A percentile compares a stretch with the other conserved stretches of the same genome.
Conservation (phyloP, 495 filamentous ascomycete species). For the Penicillium fimorum region DNA sequence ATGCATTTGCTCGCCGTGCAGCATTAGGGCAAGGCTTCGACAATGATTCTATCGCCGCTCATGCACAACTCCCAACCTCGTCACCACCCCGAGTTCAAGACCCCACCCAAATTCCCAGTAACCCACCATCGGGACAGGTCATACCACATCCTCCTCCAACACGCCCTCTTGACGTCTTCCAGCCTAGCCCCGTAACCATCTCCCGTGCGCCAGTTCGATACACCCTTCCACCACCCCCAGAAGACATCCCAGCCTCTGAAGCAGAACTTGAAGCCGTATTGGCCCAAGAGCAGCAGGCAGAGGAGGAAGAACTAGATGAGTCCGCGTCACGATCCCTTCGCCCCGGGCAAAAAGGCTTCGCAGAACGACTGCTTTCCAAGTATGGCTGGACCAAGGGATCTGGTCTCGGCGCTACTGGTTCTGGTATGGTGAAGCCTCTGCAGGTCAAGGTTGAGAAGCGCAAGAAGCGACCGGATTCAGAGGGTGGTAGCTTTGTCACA, state of each 20-base stretch:
- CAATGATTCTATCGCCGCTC: background rate
- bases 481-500: constrained; percentile 74
- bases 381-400: constrained; percentile 89
- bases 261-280: constrained; percentile 54
- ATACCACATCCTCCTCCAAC: constrained; percentile 36
- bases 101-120: constrained; percentile 40
- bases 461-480: constrained; percentile 72
- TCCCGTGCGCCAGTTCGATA: constrained; percentile 88
- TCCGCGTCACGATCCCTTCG: constrained; percentile 61
- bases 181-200: constrained; percentile 58
- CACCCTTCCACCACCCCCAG: constrained; percentile 58
- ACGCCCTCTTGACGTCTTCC: constrained; percentile 37
- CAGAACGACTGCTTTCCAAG: constrained; percentile 81
- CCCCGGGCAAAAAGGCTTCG: constrained; percentile 82
- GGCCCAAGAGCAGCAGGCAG: constrained; percentile 49
- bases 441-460: constrained; percentile 80
- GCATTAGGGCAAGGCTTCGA: constrained; percentile 38
- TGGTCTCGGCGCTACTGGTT: constrained; percentile 75
- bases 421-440: constrained; percentile 80
- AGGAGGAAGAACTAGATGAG: constrained; percentile 43
- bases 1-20: constrained; percentile 66
- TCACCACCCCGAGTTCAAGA: constrained; percentile 40
- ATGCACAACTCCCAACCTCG: constrained; percentile 17
- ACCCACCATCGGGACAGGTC: constrained; percentile 29
- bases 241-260: constrained; percentile 56